Conservation (phyloP, 2,329 filamentous ascomycete genomes). For the Mycocentrospora acerina region DNA sequence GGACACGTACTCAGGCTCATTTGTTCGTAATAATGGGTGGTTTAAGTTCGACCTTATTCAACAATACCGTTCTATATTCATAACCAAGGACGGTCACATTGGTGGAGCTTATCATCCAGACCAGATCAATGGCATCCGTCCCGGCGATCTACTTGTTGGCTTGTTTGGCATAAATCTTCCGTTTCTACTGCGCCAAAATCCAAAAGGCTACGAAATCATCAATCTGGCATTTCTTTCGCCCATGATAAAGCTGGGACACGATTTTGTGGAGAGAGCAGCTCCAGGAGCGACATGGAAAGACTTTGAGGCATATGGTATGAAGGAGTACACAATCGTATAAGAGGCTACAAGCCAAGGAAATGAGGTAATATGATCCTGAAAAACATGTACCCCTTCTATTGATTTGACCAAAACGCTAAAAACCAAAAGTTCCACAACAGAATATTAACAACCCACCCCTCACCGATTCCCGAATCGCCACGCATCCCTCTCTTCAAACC, state of each 20-base stretch:
- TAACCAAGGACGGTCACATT: background rate
- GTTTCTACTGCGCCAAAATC: conserved; percentile 8
- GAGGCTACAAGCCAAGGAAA: no score
- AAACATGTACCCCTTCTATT: no score
- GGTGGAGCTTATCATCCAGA: conserved; percentile 5
- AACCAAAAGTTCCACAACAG: no score
- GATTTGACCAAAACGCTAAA: no score
- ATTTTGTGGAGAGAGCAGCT: conserved; percentile 1
- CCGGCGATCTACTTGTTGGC: conserved; percentile 11
- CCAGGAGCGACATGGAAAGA: background rate
- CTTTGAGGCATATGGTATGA: background rate
- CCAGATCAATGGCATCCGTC: background rate
- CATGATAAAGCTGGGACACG: conserved; percentile 8
- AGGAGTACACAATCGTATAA: conserved; percentile 1
- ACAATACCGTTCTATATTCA: background rate
- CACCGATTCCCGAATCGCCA: conserved; percentile 26
- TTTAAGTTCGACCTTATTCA: no score
- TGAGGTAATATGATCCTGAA: no score
- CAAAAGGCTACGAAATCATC: conserved; percentile 8
- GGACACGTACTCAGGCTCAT: no score
- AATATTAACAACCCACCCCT: background rate
- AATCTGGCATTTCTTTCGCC: conserved; percentile 9
- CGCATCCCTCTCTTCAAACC: conserved; percentile 18
- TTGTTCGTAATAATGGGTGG: no score
- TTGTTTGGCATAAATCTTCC: conserved; percentile 20